Evolutionary conservation across 2,329 filamentous ascomycete species (phyloP), one percentile per base, ranked within the genome.

Genomic region (Mycosphaerella sp.): DNA sequence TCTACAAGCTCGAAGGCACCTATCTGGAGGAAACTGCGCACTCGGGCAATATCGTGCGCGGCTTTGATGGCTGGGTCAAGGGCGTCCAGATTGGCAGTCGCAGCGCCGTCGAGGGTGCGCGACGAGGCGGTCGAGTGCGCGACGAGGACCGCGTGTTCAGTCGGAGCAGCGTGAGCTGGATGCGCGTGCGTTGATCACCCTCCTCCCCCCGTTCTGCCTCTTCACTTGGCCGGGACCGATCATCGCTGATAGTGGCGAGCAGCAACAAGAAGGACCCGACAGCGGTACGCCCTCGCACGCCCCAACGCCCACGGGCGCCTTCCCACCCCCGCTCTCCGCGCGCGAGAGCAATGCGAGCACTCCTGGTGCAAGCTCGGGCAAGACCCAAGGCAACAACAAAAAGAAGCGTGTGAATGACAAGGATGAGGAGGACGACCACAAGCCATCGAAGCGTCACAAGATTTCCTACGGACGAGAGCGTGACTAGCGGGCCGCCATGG

Each of bases 31-130:
- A 89, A 64, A 94, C 89, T 4, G 85, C 84, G 12, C 82, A 78
- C 62, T 80, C 80, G 16, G 93, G 93, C 40, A 98, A 98, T 73
- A 97, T 98, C 66, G 91, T 98, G 68, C 89, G 87, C 43, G 93
- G 93, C 17, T 98, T 98, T 70, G 93, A 98, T 70, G 94, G 89
- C 67, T 98, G 97, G 73, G 94, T 95, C 75, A 98, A 98, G 71
- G 90, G 78, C 3, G 77, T 82, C 9, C 76, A 81, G 59, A 76
- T 72, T 3, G 70, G 69, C 25, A 41, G 6, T 6, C 41, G 70
- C 66, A 50, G 70, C 64, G 32, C 64, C 59, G 53, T 66, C 81
- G 64, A 79, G 83, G 66, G 83, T 83, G 68, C 85, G 63, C 81
- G 86, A 63, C 80, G 86, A 68, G 76, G 73, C 54, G 72, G 79